Percentiles rank a stretch among this genome's conserved stretches.
phyloP scores from a whole-genome alignment of 805 yeast genomes.

The Barnettozyma wickerhamii region DNA sequence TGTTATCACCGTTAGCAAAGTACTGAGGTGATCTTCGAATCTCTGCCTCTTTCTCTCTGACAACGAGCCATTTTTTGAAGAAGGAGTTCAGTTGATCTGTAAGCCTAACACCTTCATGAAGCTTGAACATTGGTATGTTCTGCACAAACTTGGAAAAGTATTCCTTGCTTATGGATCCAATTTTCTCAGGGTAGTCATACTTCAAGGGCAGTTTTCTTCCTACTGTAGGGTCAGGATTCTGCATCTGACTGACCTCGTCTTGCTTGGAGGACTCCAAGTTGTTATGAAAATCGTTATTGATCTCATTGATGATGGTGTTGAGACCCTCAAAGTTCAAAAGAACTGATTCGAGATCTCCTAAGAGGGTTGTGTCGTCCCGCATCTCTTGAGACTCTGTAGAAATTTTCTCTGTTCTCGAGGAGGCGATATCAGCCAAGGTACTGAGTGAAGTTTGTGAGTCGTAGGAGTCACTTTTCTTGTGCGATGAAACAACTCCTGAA shows the following conservation, averaged over 20 bases:
- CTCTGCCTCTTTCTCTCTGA: background rate
- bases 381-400: no score
- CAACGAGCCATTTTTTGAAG: slow-evolving; percentile 14
- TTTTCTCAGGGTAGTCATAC: slow-evolving; percentile 3
- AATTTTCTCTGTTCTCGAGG: slow-evolving; percentile 4
- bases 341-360: slow-evolving; percentile 11
- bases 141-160: slow-evolving; percentile 9
- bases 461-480: slow-evolving; percentile 17
- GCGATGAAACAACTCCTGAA: no score
- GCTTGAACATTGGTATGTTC: slow-evolving; percentile 9
- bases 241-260: no score
- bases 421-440: slow-evolving; percentile 25
- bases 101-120: slow-evolving; percentile 7
- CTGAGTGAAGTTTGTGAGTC: slow-evolving; percentile 23
- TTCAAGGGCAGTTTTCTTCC: slow-evolving; percentile 1
- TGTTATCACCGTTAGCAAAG: background rate
- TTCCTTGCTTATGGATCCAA: background rate
- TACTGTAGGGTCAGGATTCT: no score
- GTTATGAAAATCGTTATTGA: slow-evolving; percentile 16
- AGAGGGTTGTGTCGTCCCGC: slow-evolving; percentile 1
- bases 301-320: slow-evolving; percentile 14
- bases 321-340: slow-evolving; percentile 13
- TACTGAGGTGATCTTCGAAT: no score
- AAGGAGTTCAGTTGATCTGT: slow-evolving; percentile 5
- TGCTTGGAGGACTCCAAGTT: slow-evolving; percentile 9